These are phyloP conservation scores for Conticribra weissflogii DNA, from an alignment of 108 stramenopile genomes.

Conservation along the genomic window DNA sequence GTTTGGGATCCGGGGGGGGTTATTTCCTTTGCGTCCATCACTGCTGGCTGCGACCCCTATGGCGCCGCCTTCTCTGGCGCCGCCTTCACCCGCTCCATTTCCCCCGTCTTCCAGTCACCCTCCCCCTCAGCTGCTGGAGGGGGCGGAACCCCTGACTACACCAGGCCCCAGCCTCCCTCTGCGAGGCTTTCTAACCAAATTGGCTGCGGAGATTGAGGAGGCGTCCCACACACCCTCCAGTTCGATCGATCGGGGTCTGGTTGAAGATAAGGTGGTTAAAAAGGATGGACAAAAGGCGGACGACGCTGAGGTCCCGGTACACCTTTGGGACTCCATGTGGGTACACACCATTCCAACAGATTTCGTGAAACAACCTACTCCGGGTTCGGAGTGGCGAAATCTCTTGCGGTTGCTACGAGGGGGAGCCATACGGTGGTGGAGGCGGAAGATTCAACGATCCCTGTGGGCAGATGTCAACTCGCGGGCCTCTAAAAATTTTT, in stretches of 20 bases:
- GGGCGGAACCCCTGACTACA: background rate
- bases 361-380: no score
- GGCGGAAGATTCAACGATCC: no score
- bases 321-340: slow-evolving; percentile 3
- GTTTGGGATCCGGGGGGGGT: slow-evolving; percentile 13
- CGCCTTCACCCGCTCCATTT: background rate
- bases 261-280: background rate
- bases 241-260: no score
- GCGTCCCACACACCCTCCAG: no score
- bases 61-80: no score
- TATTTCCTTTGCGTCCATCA: no score
- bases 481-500: no score
- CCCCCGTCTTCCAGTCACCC: background rate
- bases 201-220: no score
- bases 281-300: slow-evolving; percentile 7
- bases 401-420: background rate
- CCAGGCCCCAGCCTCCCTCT: no score
- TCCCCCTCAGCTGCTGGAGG: background rate
- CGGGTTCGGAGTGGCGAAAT: background rate
- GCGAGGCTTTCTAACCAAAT: no score
- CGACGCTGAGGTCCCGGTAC: background rate
- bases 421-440: no score
- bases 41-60: background rate
- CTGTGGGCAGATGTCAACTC: no score
- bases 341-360: background rate